These are phyloP conservation scores for Kodamaea alishanica DNA, from an alignment of 1,139 yeast species.

Conservation along the genomic window DNA sequence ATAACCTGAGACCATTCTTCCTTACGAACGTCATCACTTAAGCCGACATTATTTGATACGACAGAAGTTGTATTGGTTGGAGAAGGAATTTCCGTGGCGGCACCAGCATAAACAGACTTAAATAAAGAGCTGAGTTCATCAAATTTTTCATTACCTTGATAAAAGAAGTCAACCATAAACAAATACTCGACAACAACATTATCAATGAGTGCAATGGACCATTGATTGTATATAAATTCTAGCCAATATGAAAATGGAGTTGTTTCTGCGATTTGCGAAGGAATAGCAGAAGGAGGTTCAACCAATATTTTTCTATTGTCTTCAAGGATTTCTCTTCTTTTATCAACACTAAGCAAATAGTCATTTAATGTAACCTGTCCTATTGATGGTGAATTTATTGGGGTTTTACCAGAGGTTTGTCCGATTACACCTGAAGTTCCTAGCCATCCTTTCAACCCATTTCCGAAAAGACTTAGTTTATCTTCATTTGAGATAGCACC, in stretches of 20 bases:
- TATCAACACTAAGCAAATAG: conserved; percentile 53
- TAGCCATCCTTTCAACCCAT: conserved; percentile 30
- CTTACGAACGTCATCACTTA: conserved; percentile 23
- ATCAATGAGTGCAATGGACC: conserved; percentile 70
- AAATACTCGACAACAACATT: conserved; percentile 76
- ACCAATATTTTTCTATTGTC: conserved; percentile 9
- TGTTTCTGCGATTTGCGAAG: conserved; percentile 83
- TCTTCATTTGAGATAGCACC: conserved; percentile 36
- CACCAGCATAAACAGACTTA: conserved; percentile 25
- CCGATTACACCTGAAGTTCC: conserved; percentile 8
- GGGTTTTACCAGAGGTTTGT: conserved; percentile 1
- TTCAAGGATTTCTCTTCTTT: conserved; percentile 49
- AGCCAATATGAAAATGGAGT: conserved; percentile 63
- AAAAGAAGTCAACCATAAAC: conserved; percentile 70
- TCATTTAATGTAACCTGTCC: conserved; percentile 32
- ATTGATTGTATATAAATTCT: conserved; percentile 71
- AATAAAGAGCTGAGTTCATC: conserved; percentile 33
- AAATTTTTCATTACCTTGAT: conserved; percentile 43
- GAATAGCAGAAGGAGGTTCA: conserved; percentile 55
- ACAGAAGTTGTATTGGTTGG: neutral
- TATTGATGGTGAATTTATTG: conserved; percentile 1
- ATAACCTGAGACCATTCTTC: conserved; percentile 51
- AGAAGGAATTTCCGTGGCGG: conserved; percentile 20
- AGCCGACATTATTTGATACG: neutral
- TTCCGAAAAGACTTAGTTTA: conserved; percentile 25